These are phyloP conservation scores for Ophiosphaerella narmari DNA, from an alignment of 2,329 filamentous ascomycete species.

Conservation along the genomic window DNA sequence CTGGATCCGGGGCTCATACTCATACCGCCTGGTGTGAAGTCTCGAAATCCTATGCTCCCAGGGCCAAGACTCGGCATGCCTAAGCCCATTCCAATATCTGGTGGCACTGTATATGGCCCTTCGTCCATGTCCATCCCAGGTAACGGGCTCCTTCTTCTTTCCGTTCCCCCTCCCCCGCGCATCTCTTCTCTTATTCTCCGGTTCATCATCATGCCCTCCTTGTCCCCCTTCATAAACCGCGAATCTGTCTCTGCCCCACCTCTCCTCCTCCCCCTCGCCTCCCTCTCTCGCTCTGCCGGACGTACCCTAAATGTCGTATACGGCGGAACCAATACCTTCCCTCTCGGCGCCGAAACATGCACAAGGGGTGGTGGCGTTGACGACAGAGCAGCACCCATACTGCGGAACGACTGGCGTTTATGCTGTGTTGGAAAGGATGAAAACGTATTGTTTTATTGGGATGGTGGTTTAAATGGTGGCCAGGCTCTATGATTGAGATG, in stretches of 20 bases:
- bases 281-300: neutral
- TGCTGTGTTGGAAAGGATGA: neutral
- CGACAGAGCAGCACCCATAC: slow-evolving; percentile 29
- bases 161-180: no score
- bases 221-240: neutral
- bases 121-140: no score
- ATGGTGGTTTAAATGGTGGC: neutral
- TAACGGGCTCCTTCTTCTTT: neutral
- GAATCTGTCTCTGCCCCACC: neutral
- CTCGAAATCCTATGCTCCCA: neutral
- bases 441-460: neutral
- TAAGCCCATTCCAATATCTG: neutral
- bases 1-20: neutral
- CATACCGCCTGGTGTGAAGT: slow-evolving; percentile 1
- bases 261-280: neutral
- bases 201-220: neutral
- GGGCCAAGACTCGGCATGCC: no score
- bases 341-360: slow-evolving; percentile 22
- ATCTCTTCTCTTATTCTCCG: neutral
- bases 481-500: no score
- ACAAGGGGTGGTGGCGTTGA: slow-evolving; percentile 25
- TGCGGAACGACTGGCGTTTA: neutral
- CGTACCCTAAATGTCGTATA: neutral
- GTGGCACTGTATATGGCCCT: neutral
- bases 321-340: slow-evolving; percentile 26